A percentile compares a stretch with the other conserved stretches of the same genome.
These are phyloP conservation scores for Solanum sejunctum DNA, from an alignment of 257 asterid species.

Conservation along the genomic window DNA sequence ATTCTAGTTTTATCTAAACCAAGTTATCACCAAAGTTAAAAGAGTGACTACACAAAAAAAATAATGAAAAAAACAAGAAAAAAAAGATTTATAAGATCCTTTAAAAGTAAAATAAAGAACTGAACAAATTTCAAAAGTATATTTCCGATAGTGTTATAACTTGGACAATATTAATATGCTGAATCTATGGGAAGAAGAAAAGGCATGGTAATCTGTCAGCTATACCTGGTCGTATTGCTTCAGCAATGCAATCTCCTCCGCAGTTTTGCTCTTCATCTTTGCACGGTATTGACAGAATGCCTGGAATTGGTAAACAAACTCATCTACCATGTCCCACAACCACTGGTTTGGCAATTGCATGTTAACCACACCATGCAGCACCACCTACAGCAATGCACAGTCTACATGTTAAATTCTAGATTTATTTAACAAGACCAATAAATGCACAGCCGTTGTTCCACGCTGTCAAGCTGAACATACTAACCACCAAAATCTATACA, in stretches of 20 bases:
- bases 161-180: neutral
- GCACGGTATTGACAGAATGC: slow-evolving; percentile 96
- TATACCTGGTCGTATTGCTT: slow-evolving; percentile 64
- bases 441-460: neutral
- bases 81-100: neutral
- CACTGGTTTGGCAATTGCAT: slow-evolving; percentile 99
- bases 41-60: neutral
- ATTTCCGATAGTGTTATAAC: neutral
- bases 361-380: slow-evolving; percentile 83
- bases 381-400: slow-evolving; percentile 40
- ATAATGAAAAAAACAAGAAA: neutral
- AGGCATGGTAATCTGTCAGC: neutral
- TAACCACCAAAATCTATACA: neutral
- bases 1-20: neutral
- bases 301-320: slow-evolving; percentile 92
- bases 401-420: neutral
- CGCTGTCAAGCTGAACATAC: neutral
- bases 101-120: neutral
- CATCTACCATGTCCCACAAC: slow-evolving; percentile 99
- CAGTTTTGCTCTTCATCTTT: slow-evolving; percentile 86
- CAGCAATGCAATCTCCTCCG: slow-evolving; percentile 74
- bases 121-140: neutral
- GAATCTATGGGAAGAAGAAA: neutral
- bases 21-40: neutral
- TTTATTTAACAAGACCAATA: neutral